A percentile compares a stretch with the other conserved stretches of the same genome.
Conservation (phyloP, 2,329 filamentous ascomycete genomes). For the Cucurbitaria berberidis region DNA sequence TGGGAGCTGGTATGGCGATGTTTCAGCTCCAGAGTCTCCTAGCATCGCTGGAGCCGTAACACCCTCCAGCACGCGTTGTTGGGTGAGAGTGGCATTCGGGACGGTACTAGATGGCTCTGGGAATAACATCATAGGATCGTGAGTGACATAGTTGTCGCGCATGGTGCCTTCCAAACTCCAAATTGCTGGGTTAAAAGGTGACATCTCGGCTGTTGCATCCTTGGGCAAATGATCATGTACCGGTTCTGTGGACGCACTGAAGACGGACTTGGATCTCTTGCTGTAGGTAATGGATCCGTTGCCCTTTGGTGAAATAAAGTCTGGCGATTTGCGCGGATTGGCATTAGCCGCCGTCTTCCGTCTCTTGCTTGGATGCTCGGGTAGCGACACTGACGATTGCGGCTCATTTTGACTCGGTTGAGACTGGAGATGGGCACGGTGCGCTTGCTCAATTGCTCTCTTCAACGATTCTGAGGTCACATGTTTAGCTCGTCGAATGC, state of each 20-base stretch:
- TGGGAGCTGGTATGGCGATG: constrained; percentile 22
- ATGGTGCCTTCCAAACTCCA: constrained; percentile 44
- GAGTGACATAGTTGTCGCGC: constrained; percentile 44
- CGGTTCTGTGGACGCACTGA: constrained; percentile 8
- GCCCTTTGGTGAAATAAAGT: constrained; percentile 3
- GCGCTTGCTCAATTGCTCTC: constrained; percentile 31
- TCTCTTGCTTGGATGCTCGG: constrained; percentile 31
- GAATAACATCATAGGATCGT: constrained; percentile 51
- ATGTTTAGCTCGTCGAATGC: neutral
- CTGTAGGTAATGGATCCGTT: constrained; percentile 14
- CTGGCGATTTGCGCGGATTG: constrained; percentile 3
- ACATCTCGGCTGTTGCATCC: neutral
- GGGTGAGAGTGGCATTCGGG: constrained; percentile 50
- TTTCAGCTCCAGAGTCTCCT: constrained; percentile 21
- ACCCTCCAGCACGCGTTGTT: constrained; percentile 49
- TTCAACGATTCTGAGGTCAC: constrained; percentile 28
- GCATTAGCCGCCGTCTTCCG: constrained; percentile 23
- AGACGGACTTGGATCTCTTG: constrained; percentile 12
- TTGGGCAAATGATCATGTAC: neutral
- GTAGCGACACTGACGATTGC: constrained; percentile 24
- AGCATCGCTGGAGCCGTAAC: constrained; percentile 35
- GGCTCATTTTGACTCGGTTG: constrained; percentile 18
- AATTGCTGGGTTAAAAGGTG: constrained; percentile 2
- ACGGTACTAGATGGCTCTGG: constrained; percentile 51
- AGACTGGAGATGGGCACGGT: constrained; percentile 32